Conservation (phyloP, 106 monocot species). For the Dioscorea alata region DNA sequence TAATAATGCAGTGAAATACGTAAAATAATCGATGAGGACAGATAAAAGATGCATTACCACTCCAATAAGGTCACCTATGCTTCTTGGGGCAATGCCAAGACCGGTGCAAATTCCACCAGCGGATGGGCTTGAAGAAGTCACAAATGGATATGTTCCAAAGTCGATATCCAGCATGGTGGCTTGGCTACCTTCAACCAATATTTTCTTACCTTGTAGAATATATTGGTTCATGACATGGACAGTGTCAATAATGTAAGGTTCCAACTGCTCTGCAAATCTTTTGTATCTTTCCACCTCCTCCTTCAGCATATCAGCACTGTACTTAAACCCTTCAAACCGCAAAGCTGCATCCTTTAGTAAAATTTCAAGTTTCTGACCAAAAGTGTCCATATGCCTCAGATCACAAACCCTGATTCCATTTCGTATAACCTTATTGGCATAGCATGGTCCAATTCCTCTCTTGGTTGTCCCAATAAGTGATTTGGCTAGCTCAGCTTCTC, state of each 20-base stretch:
- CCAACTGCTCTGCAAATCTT: constrained; percentile 62
- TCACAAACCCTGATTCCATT: constrained; percentile 87
- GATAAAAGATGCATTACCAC: constrained; percentile 73
- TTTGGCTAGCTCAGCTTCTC: constrained; percentile 82
- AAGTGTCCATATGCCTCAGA: constrained; percentile 81
- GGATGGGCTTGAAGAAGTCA: constrained; percentile 94
- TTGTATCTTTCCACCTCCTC: constrained; percentile 82
- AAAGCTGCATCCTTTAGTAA: constrained; percentile 73
- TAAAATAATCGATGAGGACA: neutral
- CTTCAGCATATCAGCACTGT: constrained; percentile 42
- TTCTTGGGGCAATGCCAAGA: constrained; percentile 83
- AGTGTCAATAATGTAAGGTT: constrained; percentile 77
- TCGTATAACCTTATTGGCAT: constrained; percentile 77
- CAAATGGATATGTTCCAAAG: constrained; percentile 97
- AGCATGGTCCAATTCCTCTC: constrained; percentile 91
- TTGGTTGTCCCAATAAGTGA: constrained; percentile 95
- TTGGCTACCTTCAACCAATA: constrained; percentile 97
- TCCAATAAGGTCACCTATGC: constrained; percentile 81
- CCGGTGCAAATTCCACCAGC: constrained; percentile 97
- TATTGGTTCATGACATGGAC: constrained; percentile 72
- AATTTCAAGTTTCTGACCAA: constrained; percentile 59
- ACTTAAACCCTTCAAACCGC: constrained; percentile 64
- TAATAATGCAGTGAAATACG: neutral
- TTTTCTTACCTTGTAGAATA: constrained; percentile 63
- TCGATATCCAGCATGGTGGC: constrained; percentile 97